Evolutionary conservation across 1,139 yeast species (phyloP).

Genomic region (Meyerozyma carpophila): DNA sequence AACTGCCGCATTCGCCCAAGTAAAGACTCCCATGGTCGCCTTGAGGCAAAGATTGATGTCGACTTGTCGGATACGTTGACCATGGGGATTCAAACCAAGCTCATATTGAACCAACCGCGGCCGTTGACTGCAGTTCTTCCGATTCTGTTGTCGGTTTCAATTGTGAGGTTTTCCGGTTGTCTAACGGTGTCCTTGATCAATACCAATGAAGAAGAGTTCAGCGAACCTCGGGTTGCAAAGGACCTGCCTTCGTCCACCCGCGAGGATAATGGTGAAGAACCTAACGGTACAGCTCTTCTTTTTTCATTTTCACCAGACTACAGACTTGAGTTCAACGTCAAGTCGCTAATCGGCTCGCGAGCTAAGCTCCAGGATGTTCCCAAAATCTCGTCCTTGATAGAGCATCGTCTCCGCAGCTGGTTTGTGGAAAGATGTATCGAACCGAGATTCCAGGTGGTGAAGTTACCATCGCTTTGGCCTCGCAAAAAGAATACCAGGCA

Average conservation of each 20-base stretch:
- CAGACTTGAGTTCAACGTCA: conserved; percentile 77
- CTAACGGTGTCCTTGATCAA: conserved; percentile 72
- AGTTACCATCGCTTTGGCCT: conserved; percentile 89
- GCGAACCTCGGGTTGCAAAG: conserved; percentile 1
- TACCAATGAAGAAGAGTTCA: conserved; percentile 36
- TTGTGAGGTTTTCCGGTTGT: conserved; percentile 91
- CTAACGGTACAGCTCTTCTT: conserved; percentile 64
- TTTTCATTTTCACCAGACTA: conserved; percentile 91
- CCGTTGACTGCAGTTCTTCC: conserved; percentile 84
- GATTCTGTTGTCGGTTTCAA: conserved; percentile 74
- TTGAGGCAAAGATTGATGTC: conserved; percentile 91
- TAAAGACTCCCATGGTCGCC: conserved; percentile 43
- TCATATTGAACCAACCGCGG: conserved; percentile 79
- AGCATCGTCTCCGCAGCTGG: conserved; percentile 79
- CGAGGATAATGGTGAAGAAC: conserved; percentile 9
- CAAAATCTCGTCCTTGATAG: conserved; percentile 79
- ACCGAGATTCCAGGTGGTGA: conserved; percentile 83
- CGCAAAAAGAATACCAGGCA: conserved; percentile 64
- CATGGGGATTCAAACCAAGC: conserved; percentile 78
- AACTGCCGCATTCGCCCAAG: conserved; percentile 78
- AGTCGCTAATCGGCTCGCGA: conserved; percentile 85
- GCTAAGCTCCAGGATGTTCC: conserved; percentile 93
- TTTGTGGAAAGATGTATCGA: conserved; percentile 89
- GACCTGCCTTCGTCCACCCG: not conserved
- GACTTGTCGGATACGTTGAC: conserved; percentile 88